A percentile compares a stretch with the other conserved stretches of the same genome.
phyloP scores from a whole-genome alignment of 2,329 filamentous ascomycete species.

The Stachybotrys chartarum region DNA sequence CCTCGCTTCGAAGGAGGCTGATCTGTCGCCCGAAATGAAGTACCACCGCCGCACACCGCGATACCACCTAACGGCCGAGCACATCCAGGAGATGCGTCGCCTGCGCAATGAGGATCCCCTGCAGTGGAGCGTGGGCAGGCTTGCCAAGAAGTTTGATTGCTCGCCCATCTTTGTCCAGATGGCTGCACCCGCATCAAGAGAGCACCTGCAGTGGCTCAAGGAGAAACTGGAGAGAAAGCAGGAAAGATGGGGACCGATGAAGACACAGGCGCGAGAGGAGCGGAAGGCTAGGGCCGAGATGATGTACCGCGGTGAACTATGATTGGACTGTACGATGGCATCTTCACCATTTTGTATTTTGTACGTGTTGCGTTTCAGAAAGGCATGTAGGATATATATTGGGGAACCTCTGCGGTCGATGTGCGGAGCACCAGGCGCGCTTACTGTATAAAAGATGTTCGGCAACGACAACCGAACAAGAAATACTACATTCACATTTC shows the following conservation, averaged over 20 bases:
- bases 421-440: neutral
- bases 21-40: slow-evolving; percentile 26
- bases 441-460: neutral
- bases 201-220: slow-evolving; percentile 39
- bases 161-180: slow-evolving; percentile 50
- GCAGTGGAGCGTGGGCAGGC: slow-evolving; percentile 44
- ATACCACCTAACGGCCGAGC: slow-evolving; percentile 46
- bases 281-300: slow-evolving; percentile 44
- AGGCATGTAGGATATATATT: neutral
- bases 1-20: slow-evolving; percentile 8
- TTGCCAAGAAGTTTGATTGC: slow-evolving; percentile 51
- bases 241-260: slow-evolving; percentile 51
- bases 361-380: neutral
- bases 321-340: neutral
- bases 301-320: slow-evolving; percentile 45
- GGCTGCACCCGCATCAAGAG: slow-evolving; percentile 40
- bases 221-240: slow-evolving; percentile 39
- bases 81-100: slow-evolving; percentile 53
- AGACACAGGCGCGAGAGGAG: slow-evolving; percentile 48
- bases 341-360: neutral
- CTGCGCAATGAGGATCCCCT: slow-evolving; percentile 46
- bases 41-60: slow-evolving; percentile 27
- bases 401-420: neutral
- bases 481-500: neutral
- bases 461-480: neutral